Evolutionary conservation across 2,329 filamentous ascomycete species (phyloP).

Genomic region (Fusarium sp.): DNA sequence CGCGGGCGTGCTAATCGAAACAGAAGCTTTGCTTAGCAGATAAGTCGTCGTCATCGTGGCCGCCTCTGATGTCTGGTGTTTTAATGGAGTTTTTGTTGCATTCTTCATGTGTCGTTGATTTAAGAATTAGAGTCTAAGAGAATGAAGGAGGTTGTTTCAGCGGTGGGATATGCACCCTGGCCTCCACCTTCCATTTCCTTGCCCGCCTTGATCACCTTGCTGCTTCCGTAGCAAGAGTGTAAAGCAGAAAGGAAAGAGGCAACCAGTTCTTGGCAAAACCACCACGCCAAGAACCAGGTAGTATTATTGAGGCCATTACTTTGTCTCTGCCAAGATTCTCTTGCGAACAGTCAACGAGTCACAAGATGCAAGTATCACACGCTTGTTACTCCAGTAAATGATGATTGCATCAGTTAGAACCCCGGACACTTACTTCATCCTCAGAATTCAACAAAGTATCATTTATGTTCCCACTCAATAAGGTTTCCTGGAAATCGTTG

Average conservation of each 20-base stretch:
- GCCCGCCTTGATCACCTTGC: background rate
- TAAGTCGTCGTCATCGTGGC: conserved; percentile 23
- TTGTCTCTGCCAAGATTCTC: conserved; percentile 16
- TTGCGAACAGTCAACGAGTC: conserved; percentile 10
- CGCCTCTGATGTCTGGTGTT: background rate
- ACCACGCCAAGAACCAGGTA: conserved; percentile 24
- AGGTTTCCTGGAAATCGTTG: too few species aligned
- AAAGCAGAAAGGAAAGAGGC: conserved; percentile 5
- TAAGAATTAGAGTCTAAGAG: conserved; percentile 14
- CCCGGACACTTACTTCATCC: too few species aligned
- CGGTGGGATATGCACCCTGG: background rate
- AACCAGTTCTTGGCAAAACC: conserved; percentile 24
- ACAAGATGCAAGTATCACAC: conserved; percentile 24
- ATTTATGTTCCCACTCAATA: too few species aligned
- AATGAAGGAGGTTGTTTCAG: background rate
- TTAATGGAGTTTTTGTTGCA: background rate
- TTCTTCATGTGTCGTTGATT: conserved; percentile 11
- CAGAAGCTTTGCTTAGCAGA: conserved; percentile 6
- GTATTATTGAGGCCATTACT: conserved; percentile 14
- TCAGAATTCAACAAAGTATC: too few species aligned
- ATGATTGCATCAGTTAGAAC: too few species aligned
- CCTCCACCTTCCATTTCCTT: conserved; percentile 17
- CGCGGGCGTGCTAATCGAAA: conserved; percentile 10
- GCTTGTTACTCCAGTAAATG: background rate
- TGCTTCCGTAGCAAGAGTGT: too few species aligned